Evolutionary conservation across 306 rosid species (phyloP), one percentile per base, ranked within the genome.

Genomic region (Cicer judaicum): DNA sequence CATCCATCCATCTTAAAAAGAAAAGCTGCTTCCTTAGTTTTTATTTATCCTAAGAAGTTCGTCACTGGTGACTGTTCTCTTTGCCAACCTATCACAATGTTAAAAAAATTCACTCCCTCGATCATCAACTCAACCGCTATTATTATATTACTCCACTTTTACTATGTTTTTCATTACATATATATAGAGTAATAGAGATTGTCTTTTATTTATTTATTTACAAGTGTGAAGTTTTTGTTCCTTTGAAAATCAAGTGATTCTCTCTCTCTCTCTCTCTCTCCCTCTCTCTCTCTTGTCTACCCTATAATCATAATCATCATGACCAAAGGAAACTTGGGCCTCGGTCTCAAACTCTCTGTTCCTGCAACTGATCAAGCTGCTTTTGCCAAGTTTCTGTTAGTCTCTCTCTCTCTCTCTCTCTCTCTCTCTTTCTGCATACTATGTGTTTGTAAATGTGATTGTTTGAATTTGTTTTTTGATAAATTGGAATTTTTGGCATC

Each of bases 311-410:
- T 53, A 57, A 39, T 41, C 79, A 75, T 64, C 82, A 90, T 94
- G 96, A 92, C 83, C 39, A 94, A 64, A 75, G 99, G 96, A 78
- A 70, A 50, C 64, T 81, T 91, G 70, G 84, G 81, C 5, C 84
- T 69, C 13, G 81, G 64, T 70, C 96, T 94, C 82, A 90, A 83
- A 82, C 96, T 94, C 73, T 79, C 87, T 18, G 84, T 94, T 44
- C 99, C 99, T 84, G 83, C 66, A 8, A 79, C 89, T 7, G 96
- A 88, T 55, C 96, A 90, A 41, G 78, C 76, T 67, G 84, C 88
- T 67, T 82, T 91, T 78, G 53, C 93, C 62, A 92, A 79, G 42
- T 94, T 88, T 80, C 83, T 92, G 99, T 94, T 84, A 82, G 70
- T 77, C 38, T 79, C 82, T 74, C 39, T 78, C 36, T 75, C 13